Conservation (phyloP, 768 basidiomycete genomes). For the Lactarius psammicola region DNA sequence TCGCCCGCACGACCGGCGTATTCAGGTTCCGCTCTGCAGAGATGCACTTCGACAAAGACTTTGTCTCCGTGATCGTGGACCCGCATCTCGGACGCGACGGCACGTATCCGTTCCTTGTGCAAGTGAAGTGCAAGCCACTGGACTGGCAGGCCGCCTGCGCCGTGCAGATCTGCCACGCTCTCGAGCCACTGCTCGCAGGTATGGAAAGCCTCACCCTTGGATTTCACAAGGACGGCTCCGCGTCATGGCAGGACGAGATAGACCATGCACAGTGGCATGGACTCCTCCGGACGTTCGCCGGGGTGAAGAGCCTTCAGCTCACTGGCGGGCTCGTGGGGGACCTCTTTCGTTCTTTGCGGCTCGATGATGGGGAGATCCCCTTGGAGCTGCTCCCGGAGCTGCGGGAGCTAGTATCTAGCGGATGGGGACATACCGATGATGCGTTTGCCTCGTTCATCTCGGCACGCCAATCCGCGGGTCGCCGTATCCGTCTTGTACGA, state of each 20-base stretch:
- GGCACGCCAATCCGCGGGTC: neutral
- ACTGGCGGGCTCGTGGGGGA: constrained; percentile 3
- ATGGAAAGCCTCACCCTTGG: constrained; percentile 8
- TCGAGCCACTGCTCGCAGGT: neutral
- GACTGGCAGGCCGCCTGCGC: neutral
- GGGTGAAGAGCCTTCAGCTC: constrained; percentile 2
- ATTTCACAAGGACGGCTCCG: neutral
- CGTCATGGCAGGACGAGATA: neutral
- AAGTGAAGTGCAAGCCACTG: neutral
- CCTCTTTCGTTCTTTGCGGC: constrained; percentile 4
- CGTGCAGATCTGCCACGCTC: constrained; percentile 5
- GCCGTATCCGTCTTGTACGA: neutral
- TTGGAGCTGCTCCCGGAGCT: neutral
- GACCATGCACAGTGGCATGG: constrained; percentile 3
- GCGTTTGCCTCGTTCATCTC: neutral
- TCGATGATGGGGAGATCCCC: neutral
- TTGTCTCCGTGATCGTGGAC: neutral
- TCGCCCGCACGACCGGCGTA: neutral
- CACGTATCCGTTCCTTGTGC: neutral
- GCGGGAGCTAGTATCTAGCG: neutral
- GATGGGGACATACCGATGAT: constrained; percentile 3
- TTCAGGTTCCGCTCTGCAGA: neutral
- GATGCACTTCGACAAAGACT: neutral
- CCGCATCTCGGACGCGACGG: neutral
- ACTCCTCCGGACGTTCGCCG: neutral